phyloP scores from a whole-genome alignment of 352 stramenopile species.

The Pythium coloratum region DNA sequence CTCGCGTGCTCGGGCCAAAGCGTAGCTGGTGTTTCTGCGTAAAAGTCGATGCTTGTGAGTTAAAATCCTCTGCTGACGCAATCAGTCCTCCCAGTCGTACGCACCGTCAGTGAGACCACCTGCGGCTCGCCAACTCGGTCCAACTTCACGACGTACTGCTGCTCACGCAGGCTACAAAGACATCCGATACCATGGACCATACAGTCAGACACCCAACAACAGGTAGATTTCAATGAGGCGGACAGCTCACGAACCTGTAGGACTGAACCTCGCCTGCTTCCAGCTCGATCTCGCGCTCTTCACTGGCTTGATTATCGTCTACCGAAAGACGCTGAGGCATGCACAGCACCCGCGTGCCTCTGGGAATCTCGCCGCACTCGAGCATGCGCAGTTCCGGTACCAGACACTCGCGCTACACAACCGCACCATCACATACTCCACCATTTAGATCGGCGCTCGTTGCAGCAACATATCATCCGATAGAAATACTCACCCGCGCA shows the following conservation, averaged over 20 bases:
- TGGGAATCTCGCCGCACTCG: constrained; percentile 65
- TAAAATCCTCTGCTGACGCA: too few species aligned
- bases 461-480: background rate
- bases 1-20: constrained; percentile 35
- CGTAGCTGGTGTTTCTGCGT: constrained; percentile 36
- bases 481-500: constrained; percentile 34
- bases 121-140: background rate
- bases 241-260: constrained; percentile 32
- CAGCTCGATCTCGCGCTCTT: background rate
- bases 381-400: constrained; percentile 71
- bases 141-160: constrained; percentile 24
- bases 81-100: background rate
- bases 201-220: constrained; percentile 2
- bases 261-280: constrained; percentile 28
- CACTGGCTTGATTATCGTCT: background rate
- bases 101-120: background rate
- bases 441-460: background rate
- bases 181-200: background rate
- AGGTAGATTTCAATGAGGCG: background rate
- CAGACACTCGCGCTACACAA: constrained; percentile 46
- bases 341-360: constrained; percentile 46
- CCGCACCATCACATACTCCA: background rate
- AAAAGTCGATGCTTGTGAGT: background rate
- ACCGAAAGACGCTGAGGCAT: background rate
- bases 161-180: constrained; percentile 26